phyloP scores from a whole-genome alignment of 345 rosid species.

The Camelina sativa region DNA sequence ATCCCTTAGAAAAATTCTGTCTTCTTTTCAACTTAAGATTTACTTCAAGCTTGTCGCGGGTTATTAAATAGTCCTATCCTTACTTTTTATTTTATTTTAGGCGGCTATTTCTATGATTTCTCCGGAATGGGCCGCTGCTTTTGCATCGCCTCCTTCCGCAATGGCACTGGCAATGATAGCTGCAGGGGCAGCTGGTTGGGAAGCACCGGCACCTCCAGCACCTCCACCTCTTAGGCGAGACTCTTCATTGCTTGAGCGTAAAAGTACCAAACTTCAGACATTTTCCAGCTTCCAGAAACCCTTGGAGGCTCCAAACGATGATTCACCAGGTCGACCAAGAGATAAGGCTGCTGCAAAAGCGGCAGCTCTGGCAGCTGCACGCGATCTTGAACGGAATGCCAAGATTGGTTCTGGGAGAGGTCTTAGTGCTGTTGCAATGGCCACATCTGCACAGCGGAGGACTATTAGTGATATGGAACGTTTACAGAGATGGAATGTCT shows the following conservation, averaged over 20 bases:
- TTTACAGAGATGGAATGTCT: constrained; percentile 81
- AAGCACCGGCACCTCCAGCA: constrained; percentile 52
- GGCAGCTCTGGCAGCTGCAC: constrained; percentile 95
- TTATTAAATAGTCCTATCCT: neutral
- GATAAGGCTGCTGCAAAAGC: constrained; percentile 99
- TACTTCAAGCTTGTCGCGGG: no score
- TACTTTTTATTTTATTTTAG: constrained; percentile 44
- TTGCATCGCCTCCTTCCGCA: constrained; percentile 98
- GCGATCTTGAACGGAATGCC: constrained; percentile 94
- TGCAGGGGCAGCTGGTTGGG: constrained; percentile 97
- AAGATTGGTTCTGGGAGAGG: constrained; percentile 99
- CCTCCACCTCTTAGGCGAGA: constrained; percentile 71
- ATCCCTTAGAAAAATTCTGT: neutral
- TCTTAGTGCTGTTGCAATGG: constrained; percentile 98
- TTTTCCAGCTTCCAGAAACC: constrained; percentile 95
- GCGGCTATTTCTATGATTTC: constrained; percentile 96
- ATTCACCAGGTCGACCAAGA: constrained; percentile 67
- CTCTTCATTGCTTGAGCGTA: constrained; percentile 82
- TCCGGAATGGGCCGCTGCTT: constrained; percentile 97
- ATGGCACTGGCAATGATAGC: constrained; percentile 99
- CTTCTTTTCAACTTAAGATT: neutral
- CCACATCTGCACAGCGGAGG: constrained; percentile 91
- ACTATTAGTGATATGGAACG: constrained; percentile 84
- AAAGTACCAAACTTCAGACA: constrained; percentile 65
- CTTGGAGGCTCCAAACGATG: constrained; percentile 61